phyloP scores from a whole-genome alignment of 2,329 filamentous ascomycete species.

The Pleurostoma richardsiae region DNA sequence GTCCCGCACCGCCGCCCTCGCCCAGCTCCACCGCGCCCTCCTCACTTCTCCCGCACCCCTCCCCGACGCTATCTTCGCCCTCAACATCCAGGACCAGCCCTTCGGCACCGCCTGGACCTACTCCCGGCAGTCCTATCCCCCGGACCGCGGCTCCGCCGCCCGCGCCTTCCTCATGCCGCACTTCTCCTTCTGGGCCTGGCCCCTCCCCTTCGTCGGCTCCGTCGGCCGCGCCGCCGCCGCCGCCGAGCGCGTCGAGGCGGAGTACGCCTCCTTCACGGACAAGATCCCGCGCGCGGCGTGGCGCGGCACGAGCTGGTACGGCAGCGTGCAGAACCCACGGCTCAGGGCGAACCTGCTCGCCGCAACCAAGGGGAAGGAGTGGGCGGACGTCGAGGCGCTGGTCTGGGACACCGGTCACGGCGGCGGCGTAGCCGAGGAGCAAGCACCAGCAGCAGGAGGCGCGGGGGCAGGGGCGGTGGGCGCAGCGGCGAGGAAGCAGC shows the following conservation, averaged over 20 bases:
- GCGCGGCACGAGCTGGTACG: slow-evolving; percentile 48
- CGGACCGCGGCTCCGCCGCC: slow-evolving; percentile 13
- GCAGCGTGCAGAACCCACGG: slow-evolving; percentile 33
- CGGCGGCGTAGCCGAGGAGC: slow-evolving; percentile 3
- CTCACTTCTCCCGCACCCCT: slow-evolving; percentile 40
- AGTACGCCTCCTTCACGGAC: slow-evolving; percentile 12
- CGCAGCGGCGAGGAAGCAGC: slow-evolving; percentile 12
- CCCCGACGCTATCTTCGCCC: slow-evolving; percentile 46
- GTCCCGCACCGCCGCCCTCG: slow-evolving; percentile 45
- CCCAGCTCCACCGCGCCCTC: slow-evolving; percentile 48
- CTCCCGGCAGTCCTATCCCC: slow-evolving; percentile 35
- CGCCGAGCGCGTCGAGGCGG: slow-evolving; percentile 30
- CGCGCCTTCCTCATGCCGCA: slow-evolving; percentile 48
- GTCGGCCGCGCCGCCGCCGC: slow-evolving; percentile 29
- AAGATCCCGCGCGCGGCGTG: slow-evolving; percentile 41
- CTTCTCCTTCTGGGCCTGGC: slow-evolving; percentile 52
- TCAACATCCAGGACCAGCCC: slow-evolving; percentile 47
- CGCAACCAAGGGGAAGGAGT: slow-evolving; percentile 26
- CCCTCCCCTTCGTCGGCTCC: slow-evolving; percentile 42
- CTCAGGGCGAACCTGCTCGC: slow-evolving; percentile 34
- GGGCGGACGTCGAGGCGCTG: slow-evolving; percentile 43
- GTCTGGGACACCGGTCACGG: slow-evolving; percentile 18
- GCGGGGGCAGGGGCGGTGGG: neutral
- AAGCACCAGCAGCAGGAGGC: neutral
- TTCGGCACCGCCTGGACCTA: slow-evolving; percentile 38